Evolutionary conservation across 768 basidiomycete genomes (phyloP).

Genomic region (Amanita rubescens): DNA sequence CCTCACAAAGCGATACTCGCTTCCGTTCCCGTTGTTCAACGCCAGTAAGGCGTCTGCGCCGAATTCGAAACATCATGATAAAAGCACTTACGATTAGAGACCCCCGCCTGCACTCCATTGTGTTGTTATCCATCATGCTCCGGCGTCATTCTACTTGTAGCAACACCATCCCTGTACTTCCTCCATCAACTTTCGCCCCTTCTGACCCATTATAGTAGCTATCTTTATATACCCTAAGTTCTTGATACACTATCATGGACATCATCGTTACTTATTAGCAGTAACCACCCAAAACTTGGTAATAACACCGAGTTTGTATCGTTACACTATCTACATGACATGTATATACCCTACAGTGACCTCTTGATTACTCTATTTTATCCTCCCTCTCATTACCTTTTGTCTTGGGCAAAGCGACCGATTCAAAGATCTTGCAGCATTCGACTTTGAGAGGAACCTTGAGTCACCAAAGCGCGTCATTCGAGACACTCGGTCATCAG

Average conservation of each 20-base stretch:
- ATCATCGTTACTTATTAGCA: no score
- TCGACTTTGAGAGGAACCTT: slow-evolving; percentile 2
- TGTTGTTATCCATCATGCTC: no score
- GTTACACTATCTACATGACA: neutral
- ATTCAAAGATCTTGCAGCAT: neutral
- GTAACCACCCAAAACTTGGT: no score
- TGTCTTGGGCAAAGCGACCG: neutral
- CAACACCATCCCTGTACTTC: neutral
- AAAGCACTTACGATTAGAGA: neutral
- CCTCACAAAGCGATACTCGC: slow-evolving; percentile 43
- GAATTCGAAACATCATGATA: neutral
- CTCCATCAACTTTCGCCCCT: no score
- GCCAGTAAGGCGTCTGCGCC: slow-evolving; percentile 10
- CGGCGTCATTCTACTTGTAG: neutral
- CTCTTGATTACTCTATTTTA: no score
- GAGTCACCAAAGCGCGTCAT: neutral
- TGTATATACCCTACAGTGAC: no score
- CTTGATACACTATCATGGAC: no score
- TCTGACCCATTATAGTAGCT: no score
- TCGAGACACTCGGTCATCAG: no score
- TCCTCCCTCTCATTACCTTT: neutral
- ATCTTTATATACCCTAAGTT: no score
- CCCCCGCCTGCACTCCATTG: neutral
- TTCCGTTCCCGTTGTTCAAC: slow-evolving; percentile 35
- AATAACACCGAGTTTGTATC: neutral